phyloP scores from a whole-genome alignment of 768 basidiomycete genomes.

The Inosperma sp. region DNA sequence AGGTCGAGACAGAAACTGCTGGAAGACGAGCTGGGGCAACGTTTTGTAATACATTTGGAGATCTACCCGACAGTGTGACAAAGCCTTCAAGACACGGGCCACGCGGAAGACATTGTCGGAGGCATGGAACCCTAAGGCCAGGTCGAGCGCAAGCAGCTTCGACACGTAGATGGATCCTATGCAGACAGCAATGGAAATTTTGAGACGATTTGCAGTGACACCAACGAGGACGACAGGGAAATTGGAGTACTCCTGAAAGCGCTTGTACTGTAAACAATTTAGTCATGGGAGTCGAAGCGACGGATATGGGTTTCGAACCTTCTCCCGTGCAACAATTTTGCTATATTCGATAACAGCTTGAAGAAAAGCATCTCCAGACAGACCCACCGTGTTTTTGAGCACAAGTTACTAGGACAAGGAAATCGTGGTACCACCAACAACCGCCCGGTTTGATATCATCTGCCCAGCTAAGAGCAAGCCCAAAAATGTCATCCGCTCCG shows the following conservation, averaged over 20 bases:
- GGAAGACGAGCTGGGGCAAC: too few relatives aligned
- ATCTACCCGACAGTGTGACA: too few relatives aligned
- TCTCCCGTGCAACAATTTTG: slow-evolving; percentile 15
- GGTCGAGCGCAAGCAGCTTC: too few relatives aligned
- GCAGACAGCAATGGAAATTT: neutral
- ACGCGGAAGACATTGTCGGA: too few relatives aligned
- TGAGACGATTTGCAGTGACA: neutral
- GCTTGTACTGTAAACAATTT: slow-evolving; percentile 1
- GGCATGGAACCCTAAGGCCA: too few relatives aligned
- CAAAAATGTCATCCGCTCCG: neutral
- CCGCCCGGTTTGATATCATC: too few relatives aligned
- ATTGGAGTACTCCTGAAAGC: slow-evolving; percentile 4
- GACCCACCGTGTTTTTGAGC: neutral
- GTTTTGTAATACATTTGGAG: too few relatives aligned
- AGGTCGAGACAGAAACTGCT: too few relatives aligned
- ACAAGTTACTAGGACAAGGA: neutral
- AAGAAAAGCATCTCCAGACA: too few relatives aligned
- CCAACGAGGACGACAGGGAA: slow-evolving; percentile 4
- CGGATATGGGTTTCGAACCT: neutral
- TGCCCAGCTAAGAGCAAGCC: too few relatives aligned
- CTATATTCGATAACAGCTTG: neutral
- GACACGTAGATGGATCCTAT: too few relatives aligned
- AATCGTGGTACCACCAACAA: neutral
- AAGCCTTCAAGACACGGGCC: too few relatives aligned
- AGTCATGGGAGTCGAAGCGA: neutral